Percentiles rank a stretch among this genome's conserved stretches.
phyloP scores from a whole-genome alignment of 2,329 filamentous ascomycete genomes.

The Neofusicoccum kwambonambiense region DNA sequence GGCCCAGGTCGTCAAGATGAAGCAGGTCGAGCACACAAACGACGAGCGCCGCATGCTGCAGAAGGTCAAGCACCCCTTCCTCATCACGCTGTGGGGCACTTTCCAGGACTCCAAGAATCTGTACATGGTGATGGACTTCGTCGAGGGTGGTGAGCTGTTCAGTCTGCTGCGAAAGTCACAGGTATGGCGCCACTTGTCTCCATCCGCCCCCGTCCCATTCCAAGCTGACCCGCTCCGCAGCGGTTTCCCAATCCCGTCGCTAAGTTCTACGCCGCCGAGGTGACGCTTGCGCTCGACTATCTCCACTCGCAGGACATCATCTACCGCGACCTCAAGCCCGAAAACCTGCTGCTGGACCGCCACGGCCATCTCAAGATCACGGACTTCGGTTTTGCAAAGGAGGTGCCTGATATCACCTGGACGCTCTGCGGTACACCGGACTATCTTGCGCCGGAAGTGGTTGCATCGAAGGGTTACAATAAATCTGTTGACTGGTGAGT shows the following conservation, averaged over 20 bases:
- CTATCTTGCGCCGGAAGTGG: slow-evolving; percentile 95
- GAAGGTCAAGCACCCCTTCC: slow-evolving; percentile 95
- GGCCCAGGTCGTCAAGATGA: slow-evolving; percentile 98
- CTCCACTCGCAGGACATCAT: slow-evolving; percentile 94
- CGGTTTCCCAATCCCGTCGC: slow-evolving; percentile 97
- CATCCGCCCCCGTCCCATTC: slow-evolving; percentile 16
- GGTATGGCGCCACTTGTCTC: slow-evolving; percentile 56
- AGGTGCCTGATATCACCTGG: slow-evolving; percentile 98
- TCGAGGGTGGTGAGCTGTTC: slow-evolving; percentile 96
- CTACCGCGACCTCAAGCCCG: slow-evolving; percentile 94
- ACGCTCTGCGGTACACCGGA: slow-evolving; percentile 96
- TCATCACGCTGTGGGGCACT: slow-evolving; percentile 97
- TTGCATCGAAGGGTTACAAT: slow-evolving; percentile 99
- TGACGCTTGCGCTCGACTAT: slow-evolving; percentile 92
- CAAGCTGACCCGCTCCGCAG: slow-evolving; percentile 49
- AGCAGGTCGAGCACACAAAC: slow-evolving; percentile 99
- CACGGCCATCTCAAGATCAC: slow-evolving; percentile 96
- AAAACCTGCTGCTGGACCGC: slow-evolving; percentile 86
- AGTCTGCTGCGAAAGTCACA: slow-evolving; percentile 89
- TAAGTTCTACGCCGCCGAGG: slow-evolving; percentile 98
- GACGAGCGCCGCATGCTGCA: slow-evolving; percentile 95
- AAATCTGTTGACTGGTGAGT: slow-evolving; percentile 97
- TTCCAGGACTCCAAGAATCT: slow-evolving; percentile 94
- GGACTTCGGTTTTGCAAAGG: slow-evolving; percentile 98
- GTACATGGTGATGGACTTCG: slow-evolving; percentile 99